A percentile compares a stretch with the other conserved stretches of the same genome.
These are phyloP conservation scores for Vigna radiata DNA, from an alignment of 306 rosid genomes.

Conservation along the genomic window DNA sequence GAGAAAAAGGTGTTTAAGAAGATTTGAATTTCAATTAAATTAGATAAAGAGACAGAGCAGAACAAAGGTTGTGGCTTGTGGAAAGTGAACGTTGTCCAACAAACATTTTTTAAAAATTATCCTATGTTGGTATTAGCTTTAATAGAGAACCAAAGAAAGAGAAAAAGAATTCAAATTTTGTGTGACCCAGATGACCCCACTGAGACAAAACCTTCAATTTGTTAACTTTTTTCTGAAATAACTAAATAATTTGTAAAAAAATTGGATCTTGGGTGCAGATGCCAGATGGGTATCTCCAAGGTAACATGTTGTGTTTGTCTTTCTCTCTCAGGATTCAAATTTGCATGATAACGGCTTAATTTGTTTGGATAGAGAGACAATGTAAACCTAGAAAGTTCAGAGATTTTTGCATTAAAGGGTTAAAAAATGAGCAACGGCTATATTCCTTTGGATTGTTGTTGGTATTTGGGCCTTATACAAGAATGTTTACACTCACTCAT, in stretches of 20 bases:
- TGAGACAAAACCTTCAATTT: slow-evolving; percentile 36
- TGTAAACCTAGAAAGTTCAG: slow-evolving; percentile 10
- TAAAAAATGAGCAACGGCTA: slow-evolving; percentile 42
- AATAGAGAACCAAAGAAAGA: slow-evolving; percentile 23
- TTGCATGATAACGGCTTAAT: slow-evolving; percentile 43
- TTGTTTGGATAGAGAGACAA: slow-evolving; percentile 36
- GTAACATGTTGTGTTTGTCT: slow-evolving; percentile 43
- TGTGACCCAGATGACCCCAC: slow-evolving; percentile 46
- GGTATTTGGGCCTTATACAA: slow-evolving; percentile 13
- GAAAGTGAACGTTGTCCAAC: slow-evolving; percentile 51
- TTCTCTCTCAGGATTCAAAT: slow-evolving; percentile 44
- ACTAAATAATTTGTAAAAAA: slow-evolving; percentile 15
- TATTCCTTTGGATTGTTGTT: slow-evolving; percentile 6
- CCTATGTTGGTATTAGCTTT: slow-evolving; percentile 10
- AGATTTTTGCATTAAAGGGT: not conserved
- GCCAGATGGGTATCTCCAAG: slow-evolving; percentile 7
- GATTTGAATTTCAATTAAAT: slow-evolving; percentile 50
- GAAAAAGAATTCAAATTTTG: slow-evolving; percentile 57
- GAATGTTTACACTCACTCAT: slow-evolving; percentile 36
- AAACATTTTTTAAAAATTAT: slow-evolving; percentile 44
- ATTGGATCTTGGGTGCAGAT: slow-evolving; percentile 24
- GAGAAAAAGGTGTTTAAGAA: slow-evolving; percentile 26
- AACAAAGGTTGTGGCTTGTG: not conserved
- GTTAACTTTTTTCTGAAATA: not conserved
- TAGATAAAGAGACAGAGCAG: slow-evolving; percentile 10